A percentile compares a stretch with the other conserved stretches of the same genome.
These are phyloP conservation scores for Pseudogymnoascus sp. DNA, from an alignment of 2,329 filamentous ascomycete species.

Conservation along the genomic window DNA sequence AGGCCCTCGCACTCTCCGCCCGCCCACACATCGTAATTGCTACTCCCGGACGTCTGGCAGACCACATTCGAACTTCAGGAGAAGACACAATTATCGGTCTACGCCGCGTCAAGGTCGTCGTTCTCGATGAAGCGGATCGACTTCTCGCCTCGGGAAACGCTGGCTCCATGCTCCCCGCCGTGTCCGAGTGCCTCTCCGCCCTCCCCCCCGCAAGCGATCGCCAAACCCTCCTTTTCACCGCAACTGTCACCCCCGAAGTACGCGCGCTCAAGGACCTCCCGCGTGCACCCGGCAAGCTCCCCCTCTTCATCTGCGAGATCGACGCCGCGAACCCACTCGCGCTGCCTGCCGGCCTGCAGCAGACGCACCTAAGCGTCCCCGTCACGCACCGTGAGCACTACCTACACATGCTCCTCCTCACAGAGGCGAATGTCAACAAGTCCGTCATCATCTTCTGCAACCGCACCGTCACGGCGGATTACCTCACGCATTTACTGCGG, in stretches of 20 bases:
- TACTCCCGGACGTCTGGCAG: slow-evolving; percentile 85
- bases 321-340: slow-evolving; percentile 63
- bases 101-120: slow-evolving; percentile 72
- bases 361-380: slow-evolving; percentile 81
- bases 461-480: slow-evolving; percentile 78
- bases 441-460: slow-evolving; percentile 93
- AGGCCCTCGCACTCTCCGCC: slow-evolving; percentile 75
- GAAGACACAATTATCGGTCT: slow-evolving; percentile 83
- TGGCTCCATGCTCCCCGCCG: slow-evolving; percentile 89
- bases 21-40: slow-evolving; percentile 90
- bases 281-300: slow-evolving; percentile 59
- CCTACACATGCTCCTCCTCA: slow-evolving; percentile 80
- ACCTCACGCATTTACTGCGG: slow-evolving; percentile 81
- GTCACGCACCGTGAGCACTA: slow-evolving; percentile 94
- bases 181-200: slow-evolving; percentile 78
- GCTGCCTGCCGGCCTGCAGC: slow-evolving; percentile 72
- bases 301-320: slow-evolving; percentile 84
- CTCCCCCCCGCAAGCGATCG: slow-evolving; percentile 71
- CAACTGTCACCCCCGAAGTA: slow-evolving; percentile 89
- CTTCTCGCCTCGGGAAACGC: slow-evolving; percentile 65
- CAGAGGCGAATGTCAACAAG: slow-evolving; percentile 66
- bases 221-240: slow-evolving; percentile 95
- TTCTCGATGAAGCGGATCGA: slow-evolving; percentile 93
- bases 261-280: slow-evolving; percentile 76
- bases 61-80: slow-evolving; percentile 87